Evolutionary conservation across 163 green algal species (phyloP).

Genomic region (Scenedesmus sp.): DNA sequence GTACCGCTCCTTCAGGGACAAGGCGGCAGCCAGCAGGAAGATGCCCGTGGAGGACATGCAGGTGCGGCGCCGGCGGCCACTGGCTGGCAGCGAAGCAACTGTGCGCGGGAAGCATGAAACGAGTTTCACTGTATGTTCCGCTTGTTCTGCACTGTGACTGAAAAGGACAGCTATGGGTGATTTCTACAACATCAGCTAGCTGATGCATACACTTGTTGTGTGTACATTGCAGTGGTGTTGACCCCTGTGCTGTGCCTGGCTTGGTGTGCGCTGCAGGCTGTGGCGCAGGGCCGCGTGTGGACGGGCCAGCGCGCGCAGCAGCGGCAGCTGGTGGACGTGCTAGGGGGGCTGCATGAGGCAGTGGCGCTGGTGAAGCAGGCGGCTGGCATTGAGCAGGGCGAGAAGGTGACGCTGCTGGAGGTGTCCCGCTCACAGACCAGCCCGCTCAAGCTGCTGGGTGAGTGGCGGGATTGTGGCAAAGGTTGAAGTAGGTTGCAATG

Average conservation of each 20-base stretch:
- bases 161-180: too few relatives aligned
- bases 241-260: not conserved
- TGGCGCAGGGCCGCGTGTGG: constrained; percentile 94
- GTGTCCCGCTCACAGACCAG: constrained; percentile 59
- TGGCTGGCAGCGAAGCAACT: not conserved
- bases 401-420: constrained; percentile 75
- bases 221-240: not conserved
- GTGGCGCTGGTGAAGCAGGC: constrained; percentile 83
- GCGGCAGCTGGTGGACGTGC: constrained; percentile 84
- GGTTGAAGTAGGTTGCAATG: not conserved
- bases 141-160: too few relatives aligned
- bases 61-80: constrained; percentile 49
- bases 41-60: constrained; percentile 90
- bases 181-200: too few relatives aligned
- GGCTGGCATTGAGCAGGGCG: constrained; percentile 68
- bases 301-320: constrained; percentile 76
- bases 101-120: not conserved
- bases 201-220: not conserved
- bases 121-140: too few relatives aligned
- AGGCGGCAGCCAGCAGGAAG: constrained; percentile 72
- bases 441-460: constrained; percentile 66
- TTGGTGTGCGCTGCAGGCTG: constrained; percentile 36
- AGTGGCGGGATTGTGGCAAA: not conserved
- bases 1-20: constrained; percentile 93
- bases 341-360: constrained; percentile 87